Evolutionary conservation across 495 filamentous ascomycete genomes (phyloP).

Genomic region (Platismatia glauca): DNA sequence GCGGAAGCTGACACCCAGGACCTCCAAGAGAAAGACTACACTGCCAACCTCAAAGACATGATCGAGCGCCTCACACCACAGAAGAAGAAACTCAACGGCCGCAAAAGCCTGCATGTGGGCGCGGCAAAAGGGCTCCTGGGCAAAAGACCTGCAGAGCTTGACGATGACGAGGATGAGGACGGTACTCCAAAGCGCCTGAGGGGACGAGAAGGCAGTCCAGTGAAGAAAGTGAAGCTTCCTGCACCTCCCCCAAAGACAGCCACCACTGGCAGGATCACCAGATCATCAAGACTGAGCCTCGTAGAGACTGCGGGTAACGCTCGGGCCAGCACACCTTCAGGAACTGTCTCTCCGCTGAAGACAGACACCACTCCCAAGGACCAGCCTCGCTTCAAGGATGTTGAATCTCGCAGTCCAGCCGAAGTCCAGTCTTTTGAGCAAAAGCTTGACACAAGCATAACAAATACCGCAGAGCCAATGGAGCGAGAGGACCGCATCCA

Average conservation of each 20-base stretch:
- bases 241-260: slow-evolving; percentile 57
- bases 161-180: slow-evolving; percentile 56
- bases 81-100: slow-evolving; percentile 55
- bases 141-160: slow-evolving; percentile 64
- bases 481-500: slow-evolving; percentile 61
- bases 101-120: slow-evolving; percentile 70
- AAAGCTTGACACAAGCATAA: slow-evolving; percentile 26
- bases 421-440: slow-evolving; percentile 40
- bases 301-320: slow-evolving; percentile 21
- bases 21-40: slow-evolving; percentile 49
- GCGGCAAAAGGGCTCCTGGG: slow-evolving; percentile 66
- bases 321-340: slow-evolving; percentile 34
- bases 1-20: slow-evolving; percentile 36
- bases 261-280: slow-evolving; percentile 48
- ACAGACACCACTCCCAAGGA: slow-evolving; percentile 39
- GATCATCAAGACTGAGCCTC: slow-evolving; percentile 33
- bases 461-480: slow-evolving; percentile 26
- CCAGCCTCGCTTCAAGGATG: slow-evolving; percentile 43
- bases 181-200: slow-evolving; percentile 60
- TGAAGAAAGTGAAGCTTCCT: slow-evolving; percentile 63
- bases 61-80: slow-evolving; percentile 70
- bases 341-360: slow-evolving; percentile 38
- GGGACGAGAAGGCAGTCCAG: slow-evolving; percentile 63
- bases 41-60: slow-evolving; percentile 61
- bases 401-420: slow-evolving; percentile 32